Evolutionary conservation across 805 yeast genomes (phyloP).

Genomic region (Pichia kluyveri): DNA sequence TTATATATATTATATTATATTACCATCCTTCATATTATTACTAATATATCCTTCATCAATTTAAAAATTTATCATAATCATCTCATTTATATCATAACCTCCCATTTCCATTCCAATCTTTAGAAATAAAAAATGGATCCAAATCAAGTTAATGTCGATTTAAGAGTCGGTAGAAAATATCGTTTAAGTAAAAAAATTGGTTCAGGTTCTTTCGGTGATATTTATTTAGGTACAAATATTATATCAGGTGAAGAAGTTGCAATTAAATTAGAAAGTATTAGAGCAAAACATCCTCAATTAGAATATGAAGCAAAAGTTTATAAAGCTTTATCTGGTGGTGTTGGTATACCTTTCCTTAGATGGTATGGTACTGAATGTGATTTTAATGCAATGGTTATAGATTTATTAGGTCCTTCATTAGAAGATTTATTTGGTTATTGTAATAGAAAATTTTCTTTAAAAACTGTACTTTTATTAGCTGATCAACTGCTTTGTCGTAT

Average conservation of each 20-base stretch:
- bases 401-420: conserved; percentile 86
- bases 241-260: conserved; percentile 97
- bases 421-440: conserved; percentile 96
- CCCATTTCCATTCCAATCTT: too few species aligned
- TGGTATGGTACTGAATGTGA: conserved; percentile 97
- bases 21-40: too few species aligned
- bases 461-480: conserved; percentile 86
- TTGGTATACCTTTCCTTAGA: conserved; percentile 93
- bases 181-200: conserved; percentile 94
- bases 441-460: conserved; percentile 84
- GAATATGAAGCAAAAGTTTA: conserved; percentile 96
- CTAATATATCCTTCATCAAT: too few species aligned
- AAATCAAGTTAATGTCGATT: conserved; percentile 36
- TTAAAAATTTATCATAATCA: too few species aligned
- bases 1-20: too few species aligned
- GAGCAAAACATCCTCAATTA: conserved; percentile 93
- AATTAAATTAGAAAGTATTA: conserved; percentile 80
- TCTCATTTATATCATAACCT: too few species aligned
- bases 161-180: conserved; percentile 89
- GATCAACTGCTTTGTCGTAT: conserved; percentile 91
- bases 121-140: conserved; percentile 3
- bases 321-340: conserved; percentile 90
- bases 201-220: conserved; percentile 95
- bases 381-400: conserved; percentile 95
- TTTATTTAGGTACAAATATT: conserved; percentile 85